Evolutionary conservation across 441 rosid genomes (phyloP).

Genomic region (Erodium moschatum): DNA sequence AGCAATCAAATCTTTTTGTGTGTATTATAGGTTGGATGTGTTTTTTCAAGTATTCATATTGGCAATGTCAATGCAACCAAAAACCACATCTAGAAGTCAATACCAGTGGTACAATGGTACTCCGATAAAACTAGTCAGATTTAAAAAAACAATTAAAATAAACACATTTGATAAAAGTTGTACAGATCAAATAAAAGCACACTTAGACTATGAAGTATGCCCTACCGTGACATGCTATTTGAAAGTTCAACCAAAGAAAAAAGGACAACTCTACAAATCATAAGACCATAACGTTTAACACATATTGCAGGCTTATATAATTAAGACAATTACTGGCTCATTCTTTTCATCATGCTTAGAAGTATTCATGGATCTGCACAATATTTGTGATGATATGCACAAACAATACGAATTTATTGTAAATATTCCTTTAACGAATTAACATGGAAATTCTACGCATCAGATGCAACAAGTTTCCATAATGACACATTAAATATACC

Average conservation of each 20-base stretch:
- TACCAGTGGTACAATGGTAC: too few species aligned
- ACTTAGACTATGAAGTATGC: too few species aligned
- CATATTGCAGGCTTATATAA: neutral
- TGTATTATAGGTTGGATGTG: too few species aligned
- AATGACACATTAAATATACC: neutral
- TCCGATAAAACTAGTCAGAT: too few species aligned
- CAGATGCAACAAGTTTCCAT: neutral
- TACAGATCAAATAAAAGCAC: too few species aligned
- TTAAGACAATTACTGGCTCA: neutral
- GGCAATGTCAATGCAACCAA: too few species aligned
- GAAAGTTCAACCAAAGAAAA: neutral
- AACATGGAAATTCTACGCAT: neutral
- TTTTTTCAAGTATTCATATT: too few species aligned
- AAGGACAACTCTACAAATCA: neutral
- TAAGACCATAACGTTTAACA: neutral
- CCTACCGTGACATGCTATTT: neutral
- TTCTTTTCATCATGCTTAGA: neutral
- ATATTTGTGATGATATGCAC: neutral
- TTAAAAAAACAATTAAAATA: too few species aligned
- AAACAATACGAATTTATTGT: neutral
- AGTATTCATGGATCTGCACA: neutral
- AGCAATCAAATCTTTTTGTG: neutral
- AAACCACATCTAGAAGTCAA: too few species aligned
- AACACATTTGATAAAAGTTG: too few species aligned
- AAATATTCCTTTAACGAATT: neutral